Evolutionary conservation across 192 early-diverging fungal genomes (phyloP).

Genomic region (Radiomyces spectabilis): DNA sequence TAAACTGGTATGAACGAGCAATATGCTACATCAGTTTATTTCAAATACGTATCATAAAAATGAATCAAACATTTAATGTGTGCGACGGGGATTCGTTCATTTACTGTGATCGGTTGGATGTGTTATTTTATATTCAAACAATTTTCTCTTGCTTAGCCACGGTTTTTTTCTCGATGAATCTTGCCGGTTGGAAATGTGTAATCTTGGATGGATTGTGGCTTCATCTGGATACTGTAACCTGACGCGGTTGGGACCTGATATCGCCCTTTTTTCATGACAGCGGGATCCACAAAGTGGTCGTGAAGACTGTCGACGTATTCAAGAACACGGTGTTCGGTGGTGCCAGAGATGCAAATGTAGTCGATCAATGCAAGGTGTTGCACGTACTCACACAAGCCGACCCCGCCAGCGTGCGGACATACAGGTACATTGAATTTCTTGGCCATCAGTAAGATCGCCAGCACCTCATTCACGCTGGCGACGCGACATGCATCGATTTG

Average conservation of each 20-base stretch:
- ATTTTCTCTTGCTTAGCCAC: background rate
- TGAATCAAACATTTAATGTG: too few relatives aligned
- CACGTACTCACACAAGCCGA: conserved; percentile 28
- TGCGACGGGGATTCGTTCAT: too few relatives aligned
- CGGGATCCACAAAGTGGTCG: conserved; percentile 28
- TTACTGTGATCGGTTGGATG: too few relatives aligned
- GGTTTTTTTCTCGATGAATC: background rate
- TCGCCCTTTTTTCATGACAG: conserved; percentile 19
- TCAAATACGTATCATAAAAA: too few relatives aligned
- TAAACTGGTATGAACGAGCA: too few relatives aligned
- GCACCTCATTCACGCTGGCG: conserved; percentile 28
- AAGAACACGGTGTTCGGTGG: conserved; percentile 21
- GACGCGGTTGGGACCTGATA: conserved; percentile 20
- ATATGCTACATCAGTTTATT: too few relatives aligned
- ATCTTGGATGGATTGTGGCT: conserved; percentile 24
- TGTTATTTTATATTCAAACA: too few relatives aligned
- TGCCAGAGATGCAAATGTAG: conserved; percentile 27
- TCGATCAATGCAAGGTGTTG: conserved; percentile 33
- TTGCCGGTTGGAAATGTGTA: conserved; percentile 29
- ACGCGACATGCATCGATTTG: conserved; percentile 34
- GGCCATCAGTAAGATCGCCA: conserved; percentile 31
- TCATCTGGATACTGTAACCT: conserved; percentile 29
- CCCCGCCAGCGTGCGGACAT: conserved; percentile 30
- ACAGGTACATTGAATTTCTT: conserved; percentile 32
- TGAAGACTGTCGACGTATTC: conserved; percentile 34